phyloP scores from a whole-genome alignment of 345 rosid species.

The Pelargonium nanum region DNA sequence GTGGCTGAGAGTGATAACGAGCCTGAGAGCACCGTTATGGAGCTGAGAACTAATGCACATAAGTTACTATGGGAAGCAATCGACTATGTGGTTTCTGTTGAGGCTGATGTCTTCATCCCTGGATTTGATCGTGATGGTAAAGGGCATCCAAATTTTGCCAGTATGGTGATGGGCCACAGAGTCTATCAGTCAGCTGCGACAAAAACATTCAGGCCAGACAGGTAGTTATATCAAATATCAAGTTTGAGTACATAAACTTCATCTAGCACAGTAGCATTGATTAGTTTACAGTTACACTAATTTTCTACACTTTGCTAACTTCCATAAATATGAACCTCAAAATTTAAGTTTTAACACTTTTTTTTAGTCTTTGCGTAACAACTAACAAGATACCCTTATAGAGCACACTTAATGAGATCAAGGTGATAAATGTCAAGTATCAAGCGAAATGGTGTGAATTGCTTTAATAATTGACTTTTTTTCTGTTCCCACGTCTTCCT shows the following conservation, averaged over 20 bases:
- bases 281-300: neutral
- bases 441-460: too few species aligned
- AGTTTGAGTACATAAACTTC: neutral
- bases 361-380: too few species aligned
- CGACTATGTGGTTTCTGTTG: conserved; percentile 71
- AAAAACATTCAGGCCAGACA: conserved; percentile 79
- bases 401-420: neutral
- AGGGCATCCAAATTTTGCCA: conserved; percentile 87
- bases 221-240: conserved; percentile 30
- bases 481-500: too few species aligned
- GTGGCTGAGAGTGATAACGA: conserved; percentile 98
- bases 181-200: conserved; percentile 78
- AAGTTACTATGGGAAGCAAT: conserved; percentile 93
- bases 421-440: too few species aligned
- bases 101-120: conserved; percentile 87
- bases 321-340: neutral
- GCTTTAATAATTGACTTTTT: too few species aligned
- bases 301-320: neutral
- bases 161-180: conserved; percentile 91
- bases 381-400: neutral
- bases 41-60: conserved; percentile 92
- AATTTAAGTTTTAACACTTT: too few species aligned
- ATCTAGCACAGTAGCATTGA: neutral
- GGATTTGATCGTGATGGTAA: conserved; percentile 89
- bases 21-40: conserved; percentile 92